These are phyloP conservation scores for Penicillium italicum DNA, from an alignment of 2,329 filamentous ascomycete species.

Conservation along the genomic window DNA sequence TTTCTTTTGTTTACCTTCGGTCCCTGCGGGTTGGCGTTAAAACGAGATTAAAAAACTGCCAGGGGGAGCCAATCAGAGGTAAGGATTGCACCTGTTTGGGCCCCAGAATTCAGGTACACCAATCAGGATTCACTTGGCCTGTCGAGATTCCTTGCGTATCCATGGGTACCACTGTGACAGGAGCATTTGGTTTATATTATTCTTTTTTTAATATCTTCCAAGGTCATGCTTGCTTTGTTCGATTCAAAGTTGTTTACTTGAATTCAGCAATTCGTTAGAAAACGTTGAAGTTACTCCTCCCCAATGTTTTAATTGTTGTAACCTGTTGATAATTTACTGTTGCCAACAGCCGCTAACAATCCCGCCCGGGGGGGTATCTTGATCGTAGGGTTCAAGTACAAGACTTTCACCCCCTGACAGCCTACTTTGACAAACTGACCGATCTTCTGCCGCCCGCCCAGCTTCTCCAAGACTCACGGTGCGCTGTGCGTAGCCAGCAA, in stretches of 20 bases:
- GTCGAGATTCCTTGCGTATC: conserved; percentile 20
- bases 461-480: conserved; percentile 1
- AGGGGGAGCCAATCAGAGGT: conserved; percentile 24
- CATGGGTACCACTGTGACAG: conserved; percentile 14
- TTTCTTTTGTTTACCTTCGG: conserved; percentile 25
- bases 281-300: conserved; percentile 5
- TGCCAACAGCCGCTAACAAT: not conserved
- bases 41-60: conserved; percentile 24
- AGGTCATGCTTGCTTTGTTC: not conserved
- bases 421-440: not conserved
- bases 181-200: not conserved
- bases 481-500: conserved; percentile 2
- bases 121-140: conserved; percentile 22
- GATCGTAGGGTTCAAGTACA: not conserved
- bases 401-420: not conserved
- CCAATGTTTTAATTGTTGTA: not conserved
- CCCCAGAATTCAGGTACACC: conserved; percentile 30
- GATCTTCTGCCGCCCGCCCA: not conserved
- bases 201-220: not conserved
- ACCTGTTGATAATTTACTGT: not conserved
- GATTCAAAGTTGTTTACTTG: too few relatives aligned
- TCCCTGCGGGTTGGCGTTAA: conserved; percentile 21
- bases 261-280: not conserved
- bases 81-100: not conserved
- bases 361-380: not conserved